phyloP scores from a whole-genome alignment of 768 basidiomycete species.

The Lactarius indigo region DNA sequence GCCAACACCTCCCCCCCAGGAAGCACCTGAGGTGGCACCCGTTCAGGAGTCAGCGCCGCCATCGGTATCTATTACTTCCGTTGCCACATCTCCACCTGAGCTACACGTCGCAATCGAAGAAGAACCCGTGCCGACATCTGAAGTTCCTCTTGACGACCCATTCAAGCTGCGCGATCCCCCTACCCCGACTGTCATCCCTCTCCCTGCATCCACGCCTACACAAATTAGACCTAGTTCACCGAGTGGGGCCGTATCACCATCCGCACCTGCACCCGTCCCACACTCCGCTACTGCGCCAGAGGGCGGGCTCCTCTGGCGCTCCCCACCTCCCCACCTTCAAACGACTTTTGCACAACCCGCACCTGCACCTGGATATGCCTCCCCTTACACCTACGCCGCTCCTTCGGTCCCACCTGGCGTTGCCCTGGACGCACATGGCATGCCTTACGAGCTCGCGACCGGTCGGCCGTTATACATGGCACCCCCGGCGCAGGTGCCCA shows the following conservation, averaged over 20 bases:
- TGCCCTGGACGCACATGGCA: conserved; percentile 67
- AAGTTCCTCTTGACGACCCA: conserved; percentile 49
- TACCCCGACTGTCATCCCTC: conserved; percentile 37
- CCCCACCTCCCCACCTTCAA: conserved; percentile 42
- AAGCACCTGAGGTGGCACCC: not conserved
- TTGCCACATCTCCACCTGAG: conserved; percentile 4
- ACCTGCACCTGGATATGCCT: conserved; percentile 58
- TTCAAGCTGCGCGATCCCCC: conserved; percentile 55
- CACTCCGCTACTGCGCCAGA: conserved; percentile 14
- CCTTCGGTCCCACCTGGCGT: conserved; percentile 62
- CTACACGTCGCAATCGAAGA: conserved; percentile 22
- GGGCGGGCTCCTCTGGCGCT: conserved; percentile 33
- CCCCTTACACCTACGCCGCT: conserved; percentile 58
- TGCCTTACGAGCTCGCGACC: conserved; percentile 79
- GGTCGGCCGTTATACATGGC: conserved; percentile 76
- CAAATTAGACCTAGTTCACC: conserved; percentile 10
- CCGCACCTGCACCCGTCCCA: conserved; percentile 7
- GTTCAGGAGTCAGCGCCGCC: not conserved
- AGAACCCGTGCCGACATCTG: conserved; percentile 32
- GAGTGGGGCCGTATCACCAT: not conserved
- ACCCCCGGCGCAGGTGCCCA: conserved; percentile 26
- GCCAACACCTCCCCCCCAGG: conserved; percentile 5
- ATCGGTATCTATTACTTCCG: not conserved
- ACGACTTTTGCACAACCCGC: conserved; percentile 40
- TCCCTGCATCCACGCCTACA: conserved; percentile 27